A percentile compares a stretch with the other conserved stretches of the same genome.
Evolutionary conservation across 148 eudicot species (phyloP).

Genomic region (Cornus florida): DNA sequence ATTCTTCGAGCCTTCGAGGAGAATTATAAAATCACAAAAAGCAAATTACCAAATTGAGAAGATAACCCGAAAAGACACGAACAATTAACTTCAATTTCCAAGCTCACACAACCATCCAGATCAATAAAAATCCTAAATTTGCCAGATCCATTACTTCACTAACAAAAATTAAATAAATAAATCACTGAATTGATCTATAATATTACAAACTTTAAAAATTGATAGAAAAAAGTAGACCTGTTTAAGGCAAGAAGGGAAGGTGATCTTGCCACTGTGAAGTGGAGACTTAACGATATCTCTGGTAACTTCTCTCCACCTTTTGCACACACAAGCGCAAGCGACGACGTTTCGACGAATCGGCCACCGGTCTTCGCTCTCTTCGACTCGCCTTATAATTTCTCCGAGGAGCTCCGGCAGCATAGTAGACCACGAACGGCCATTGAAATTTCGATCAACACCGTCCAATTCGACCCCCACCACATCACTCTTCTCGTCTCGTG

Average conservation of each 20-base stretch:
- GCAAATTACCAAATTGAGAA: too few relatives aligned
- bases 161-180: not conserved
- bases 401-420: slow-evolving; percentile 77
- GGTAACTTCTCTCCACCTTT: slow-evolving; percentile 69
- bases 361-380: slow-evolving; percentile 74
- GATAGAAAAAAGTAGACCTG: slow-evolving; percentile 40
- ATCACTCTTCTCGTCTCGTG: not conserved
- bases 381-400: slow-evolving; percentile 75
- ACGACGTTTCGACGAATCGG: slow-evolving; percentile 73
- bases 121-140: not conserved
- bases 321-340: slow-evolving; percentile 77
- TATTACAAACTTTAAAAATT: not conserved
- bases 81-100: not conserved
- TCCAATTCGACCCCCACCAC: slow-evolving; percentile 1
- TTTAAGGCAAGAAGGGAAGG: slow-evolving; percentile 86
- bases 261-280: slow-evolving; percentile 49
- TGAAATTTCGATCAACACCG: not conserved
- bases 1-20: too few relatives aligned
- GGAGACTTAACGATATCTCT: slow-evolving; percentile 51
- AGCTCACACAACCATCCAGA: not conserved
- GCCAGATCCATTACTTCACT: not conserved
- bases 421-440: slow-evolving; percentile 43
- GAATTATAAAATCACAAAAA: too few relatives aligned
- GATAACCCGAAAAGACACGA: not conserved
- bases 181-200: not conserved